Percentiles rank a stretch among this genome's conserved stretches.
These are phyloP conservation scores for Paulownia fortunei DNA, from an alignment of 257 asterid genomes.

Conservation along the genomic window DNA sequence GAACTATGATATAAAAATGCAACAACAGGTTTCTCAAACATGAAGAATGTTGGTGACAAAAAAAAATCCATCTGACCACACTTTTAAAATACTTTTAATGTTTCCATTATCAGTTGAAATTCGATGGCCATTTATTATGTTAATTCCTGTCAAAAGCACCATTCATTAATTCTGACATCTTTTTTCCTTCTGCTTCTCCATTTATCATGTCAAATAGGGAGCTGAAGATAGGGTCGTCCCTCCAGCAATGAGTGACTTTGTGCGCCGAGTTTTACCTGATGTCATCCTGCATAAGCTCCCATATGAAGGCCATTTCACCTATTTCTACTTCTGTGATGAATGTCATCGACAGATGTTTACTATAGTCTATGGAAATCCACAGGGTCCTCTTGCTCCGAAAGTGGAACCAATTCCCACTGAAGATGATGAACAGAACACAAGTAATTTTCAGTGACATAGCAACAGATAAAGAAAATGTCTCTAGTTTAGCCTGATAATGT, in stretches of 20 bases:
- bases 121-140: background rate
- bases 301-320: constrained; percentile 88
- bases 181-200: background rate
- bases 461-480: constrained; percentile 25
- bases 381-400: constrained; percentile 62
- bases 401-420: constrained; percentile 36
- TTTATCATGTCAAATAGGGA: constrained; percentile 53
- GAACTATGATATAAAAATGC: too few species aligned
- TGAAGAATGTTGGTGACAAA: too few species aligned
- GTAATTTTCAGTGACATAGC: constrained; percentile 32
- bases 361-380: constrained; percentile 72
- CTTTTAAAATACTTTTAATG: too few species aligned
- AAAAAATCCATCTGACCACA: too few species aligned
- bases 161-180: background rate
- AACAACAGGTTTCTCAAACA: too few species aligned
- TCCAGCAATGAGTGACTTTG: constrained; percentile 81
- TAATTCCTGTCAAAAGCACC: background rate
- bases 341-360: constrained; percentile 79
- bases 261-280: constrained; percentile 84
- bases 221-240: constrained; percentile 82
- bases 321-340: constrained; percentile 79
- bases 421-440: constrained; percentile 36
- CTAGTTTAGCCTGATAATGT: constrained; percentile 27
- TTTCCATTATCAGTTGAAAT: too few species aligned
- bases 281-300: constrained; percentile 84